Conservation (phyloP, 108 stramenopile species). For the Stephanodiscus minutulus region DNA sequence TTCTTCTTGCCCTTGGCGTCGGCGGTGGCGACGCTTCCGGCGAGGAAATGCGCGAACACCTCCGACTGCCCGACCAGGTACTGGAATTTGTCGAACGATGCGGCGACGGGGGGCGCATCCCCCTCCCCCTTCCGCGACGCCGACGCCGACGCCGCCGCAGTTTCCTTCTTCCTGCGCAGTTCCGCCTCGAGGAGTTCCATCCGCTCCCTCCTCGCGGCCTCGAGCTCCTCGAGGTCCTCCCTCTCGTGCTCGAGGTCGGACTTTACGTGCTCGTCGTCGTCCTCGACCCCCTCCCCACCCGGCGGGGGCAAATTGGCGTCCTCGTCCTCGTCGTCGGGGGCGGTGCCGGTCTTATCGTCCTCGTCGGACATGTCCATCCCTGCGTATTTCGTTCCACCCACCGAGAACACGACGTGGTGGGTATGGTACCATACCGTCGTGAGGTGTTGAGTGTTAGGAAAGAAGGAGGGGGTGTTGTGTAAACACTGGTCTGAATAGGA, state of each 20-base stretch:
- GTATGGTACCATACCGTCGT: no score
- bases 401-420: no score
- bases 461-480: not conserved
- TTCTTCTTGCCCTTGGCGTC: constrained; percentile 48
- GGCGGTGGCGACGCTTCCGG: constrained; percentile 70
- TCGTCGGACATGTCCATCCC: constrained; percentile 42
- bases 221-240: constrained; percentile 57
- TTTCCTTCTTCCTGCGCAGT: constrained; percentile 26
- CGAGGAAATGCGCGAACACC: constrained; percentile 98
- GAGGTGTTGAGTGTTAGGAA: no score
- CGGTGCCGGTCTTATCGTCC: constrained; percentile 28
- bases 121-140: not conserved
- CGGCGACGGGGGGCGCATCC: constrained; percentile 6
- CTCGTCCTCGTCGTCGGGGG: constrained; percentile 20
- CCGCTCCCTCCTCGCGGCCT: constrained; percentile 67
- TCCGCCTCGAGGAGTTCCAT: constrained; percentile 75
- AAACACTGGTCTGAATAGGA: not conserved
- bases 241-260: constrained; percentile 19
- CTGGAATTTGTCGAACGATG: constrained; percentile 66
- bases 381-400: no score
- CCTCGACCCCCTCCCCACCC: constrained; percentile 17
- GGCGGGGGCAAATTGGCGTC: not conserved
- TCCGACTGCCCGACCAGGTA: constrained; percentile 96
- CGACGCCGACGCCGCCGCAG: not conserved
- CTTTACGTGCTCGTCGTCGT: constrained; percentile 13